Evolutionary conservation across 805 yeast genomes (phyloP), one percentile per base, ranked within the genome.

Genomic region (Kockiozyma suomiensis): DNA sequence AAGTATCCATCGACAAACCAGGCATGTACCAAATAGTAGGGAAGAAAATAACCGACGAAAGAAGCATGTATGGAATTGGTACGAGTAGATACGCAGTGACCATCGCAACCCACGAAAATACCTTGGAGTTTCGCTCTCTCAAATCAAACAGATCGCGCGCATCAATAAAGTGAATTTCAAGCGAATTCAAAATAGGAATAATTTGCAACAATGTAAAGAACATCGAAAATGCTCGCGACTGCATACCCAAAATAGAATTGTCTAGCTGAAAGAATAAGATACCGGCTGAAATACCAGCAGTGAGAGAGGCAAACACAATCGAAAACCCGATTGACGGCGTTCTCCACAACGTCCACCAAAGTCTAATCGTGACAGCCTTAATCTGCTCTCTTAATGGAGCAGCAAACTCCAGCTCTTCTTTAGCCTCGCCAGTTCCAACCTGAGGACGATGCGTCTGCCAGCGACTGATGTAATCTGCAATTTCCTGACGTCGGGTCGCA

Each of bases 41-140:
- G 75, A 76, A 85, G 13, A 81, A 79, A 26, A 86, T n/a, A 1
- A 91, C 85, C 68, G 89, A 90, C 59, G 80, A 76, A 5, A 82
- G 58, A 35, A 78, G 67, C 57, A 79, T 79, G 74, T 83, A 87
- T 1, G 91, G 90, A 25, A 85, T 67, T 69, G 87, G 92, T 57
- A 77, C 77, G 25, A 83, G 41, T 63, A 76, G 76, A 67, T 85
- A 86, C 4, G 86, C 74, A 21, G 85, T 51, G 46, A 86, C 69
- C 71, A 87, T 73, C 45, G 81, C 74, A 30, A 83, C 61, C 91
- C 91, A 86, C 51, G 83, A 78, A 73, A 84, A 87, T 2, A 90
- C 84, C 70, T 81, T 85, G 0, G 90, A 84, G 32, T 88, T 88
- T 56, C 88, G 79, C 72, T 86, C 92, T 73, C 92, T 81, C 47